Base-by-base conservation (phyloP, 192 early-diverging fungal species). In the Piromyces sp. region DNA sequence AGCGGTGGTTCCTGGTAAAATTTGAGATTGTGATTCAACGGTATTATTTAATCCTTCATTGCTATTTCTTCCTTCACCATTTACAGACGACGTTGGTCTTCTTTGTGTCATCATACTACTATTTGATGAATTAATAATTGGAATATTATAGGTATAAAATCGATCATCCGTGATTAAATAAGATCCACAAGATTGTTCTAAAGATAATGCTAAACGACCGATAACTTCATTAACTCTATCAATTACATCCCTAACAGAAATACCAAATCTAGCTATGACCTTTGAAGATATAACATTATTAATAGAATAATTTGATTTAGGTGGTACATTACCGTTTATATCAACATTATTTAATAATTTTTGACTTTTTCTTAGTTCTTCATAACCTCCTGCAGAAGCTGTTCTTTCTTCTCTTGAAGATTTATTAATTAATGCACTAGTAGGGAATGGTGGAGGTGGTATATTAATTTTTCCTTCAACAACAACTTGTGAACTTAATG, bases 161-260 rank as follows among this genome's bases (percentile, higher is more conserved):
- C 42, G 42, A 22, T 51, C 42, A 51, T 51, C 42, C 17, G 42
- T 51, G 22, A 51, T 51, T 51, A 51, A 51, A 51, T 51, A 51
- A 22, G 42, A 51, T 22, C 42, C 42, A 51, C 42, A 51, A 17
- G 19, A 51, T 51, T 51, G 42, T 51, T 94, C 93, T 29, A 93
- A 86, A 13, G 91, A 87, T 17, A 91, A 78, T 6, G 90, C 84
- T 12, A 92, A 88, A 79, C 87, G 90, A 29, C 89, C 91, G 28
- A 94, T 84, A 30, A 90, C 87, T 38, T 90, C 91, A 40, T 92
- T 92, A 79, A 94, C 87, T 33, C 89, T 86, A n/a, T 93, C 92
- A 80, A 94, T 85, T 13, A 87, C 86, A 79, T 94, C 94, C 58
- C 89, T 83, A 82, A 93, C 89, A n/a, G 89, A 89, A 15, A 84